Conservation (phyloP, 208 protist species). For the Leishmania major region DNA sequence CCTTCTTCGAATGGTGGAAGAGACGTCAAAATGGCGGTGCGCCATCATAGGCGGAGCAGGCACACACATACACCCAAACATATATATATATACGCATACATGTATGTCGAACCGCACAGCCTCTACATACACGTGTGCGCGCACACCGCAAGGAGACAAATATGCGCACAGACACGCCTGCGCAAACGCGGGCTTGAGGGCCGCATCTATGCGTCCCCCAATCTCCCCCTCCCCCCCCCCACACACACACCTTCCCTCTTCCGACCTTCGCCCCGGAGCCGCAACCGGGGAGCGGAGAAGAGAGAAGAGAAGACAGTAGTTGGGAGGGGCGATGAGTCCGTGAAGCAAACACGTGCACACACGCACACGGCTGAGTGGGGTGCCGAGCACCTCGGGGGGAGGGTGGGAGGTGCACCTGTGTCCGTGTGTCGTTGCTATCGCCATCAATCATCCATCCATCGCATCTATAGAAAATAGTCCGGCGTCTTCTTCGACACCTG, state of each 20-base stretch:
- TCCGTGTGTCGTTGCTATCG: not conserved
- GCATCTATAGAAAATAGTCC: slow-evolving; percentile 94
- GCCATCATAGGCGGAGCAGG: not conserved
- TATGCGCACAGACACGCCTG: not conserved
- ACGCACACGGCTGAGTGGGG: not conserved
- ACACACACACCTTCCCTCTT: not conserved
- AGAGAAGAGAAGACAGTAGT: not conserved
- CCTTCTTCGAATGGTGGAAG: not conserved
- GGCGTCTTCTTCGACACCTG: slow-evolving; percentile 98
- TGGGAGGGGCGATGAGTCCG: not conserved
- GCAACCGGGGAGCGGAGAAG: not conserved
- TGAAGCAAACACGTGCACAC: not conserved
- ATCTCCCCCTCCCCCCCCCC: not conserved
- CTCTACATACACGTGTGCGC: not conserved
- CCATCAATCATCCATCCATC: not conserved
- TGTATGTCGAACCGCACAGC: not conserved
- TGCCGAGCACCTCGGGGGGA: not conserved
- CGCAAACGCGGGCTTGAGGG: not conserved
- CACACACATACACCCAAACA: slow-evolving; percentile 22
- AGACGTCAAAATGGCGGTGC: not conserved
- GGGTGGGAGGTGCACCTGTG: not conserved
- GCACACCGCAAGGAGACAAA: not conserved
- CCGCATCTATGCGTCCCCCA: not conserved
- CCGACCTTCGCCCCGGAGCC: not conserved
- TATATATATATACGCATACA: slow-evolving; percentile 5